These are phyloP conservation scores for Trypanosoma scelopori DNA, from an alignment of 208 protist genomes.

Conservation along the genomic window DNA sequence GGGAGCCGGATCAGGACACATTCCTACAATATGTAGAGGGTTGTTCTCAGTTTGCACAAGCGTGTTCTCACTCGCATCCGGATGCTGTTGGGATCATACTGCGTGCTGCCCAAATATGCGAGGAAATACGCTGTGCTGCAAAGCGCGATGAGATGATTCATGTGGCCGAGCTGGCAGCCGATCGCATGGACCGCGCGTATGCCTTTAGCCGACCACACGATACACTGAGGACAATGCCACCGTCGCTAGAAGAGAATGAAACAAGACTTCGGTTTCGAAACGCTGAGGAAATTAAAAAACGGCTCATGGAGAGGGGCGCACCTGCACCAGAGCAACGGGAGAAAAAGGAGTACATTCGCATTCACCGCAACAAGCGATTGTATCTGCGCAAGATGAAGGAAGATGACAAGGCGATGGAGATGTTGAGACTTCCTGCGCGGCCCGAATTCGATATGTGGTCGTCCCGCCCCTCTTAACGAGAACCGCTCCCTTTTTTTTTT, in stretches of 20 bases:
- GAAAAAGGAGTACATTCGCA: conserved; percentile 40
- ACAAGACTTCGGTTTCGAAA: conserved; percentile 29
- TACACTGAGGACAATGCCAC: conserved; percentile 29
- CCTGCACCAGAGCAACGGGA: conserved; percentile 39
- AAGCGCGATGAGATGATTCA: conserved; percentile 87
- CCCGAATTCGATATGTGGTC: conserved; percentile 38
- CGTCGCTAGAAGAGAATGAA: conserved; percentile 41
- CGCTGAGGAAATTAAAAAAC: conserved; percentile 41
- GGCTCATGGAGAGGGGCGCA: conserved; percentile 52
- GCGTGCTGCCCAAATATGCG: conserved; percentile 80
- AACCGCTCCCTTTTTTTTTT: conserved; percentile 19
- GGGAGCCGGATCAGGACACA: conserved; percentile 79
- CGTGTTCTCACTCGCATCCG: conserved; percentile 82
- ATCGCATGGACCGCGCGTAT: conserved; percentile 74
- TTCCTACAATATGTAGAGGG: conserved; percentile 88
- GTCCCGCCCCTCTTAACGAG: not conserved
- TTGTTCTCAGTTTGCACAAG: conserved; percentile 69
- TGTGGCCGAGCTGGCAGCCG: conserved; percentile 64
- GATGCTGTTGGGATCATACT: conserved; percentile 77
- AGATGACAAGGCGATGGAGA: conserved; percentile 28
- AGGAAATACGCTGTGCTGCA: conserved; percentile 82
- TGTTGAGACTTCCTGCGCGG: conserved; percentile 32
- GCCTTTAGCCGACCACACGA: conserved; percentile 67
- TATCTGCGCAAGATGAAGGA: conserved; percentile 43
- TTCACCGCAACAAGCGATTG: conserved; percentile 52